A percentile compares a stretch with the other conserved stretches of the same genome.
Evolutionary conservation across 2,329 filamentous ascomycete species (phyloP).

Genomic region (Colletotrichum siamense): DNA sequence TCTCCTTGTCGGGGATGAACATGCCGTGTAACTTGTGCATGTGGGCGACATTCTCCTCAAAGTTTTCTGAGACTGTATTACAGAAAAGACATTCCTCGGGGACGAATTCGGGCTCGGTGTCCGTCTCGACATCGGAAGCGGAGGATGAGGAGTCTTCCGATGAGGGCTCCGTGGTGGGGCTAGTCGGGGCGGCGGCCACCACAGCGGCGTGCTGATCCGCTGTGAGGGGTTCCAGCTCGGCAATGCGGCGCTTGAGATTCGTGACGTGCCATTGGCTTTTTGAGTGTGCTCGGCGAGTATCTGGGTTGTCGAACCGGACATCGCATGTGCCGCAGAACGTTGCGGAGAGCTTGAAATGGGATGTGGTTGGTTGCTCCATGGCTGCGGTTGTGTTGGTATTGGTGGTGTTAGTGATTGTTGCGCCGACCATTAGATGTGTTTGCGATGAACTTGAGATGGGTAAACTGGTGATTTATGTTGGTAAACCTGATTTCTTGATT

Average conservation of each 20-base stretch:
- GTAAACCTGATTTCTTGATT: background rate
- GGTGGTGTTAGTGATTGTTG: background rate
- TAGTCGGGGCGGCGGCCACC: background rate
- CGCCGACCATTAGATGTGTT: background rate
- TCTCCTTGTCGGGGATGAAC: conserved; percentile 41
- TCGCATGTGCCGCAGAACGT: conserved; percentile 13
- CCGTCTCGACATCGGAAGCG: background rate
- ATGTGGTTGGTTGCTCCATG: background rate
- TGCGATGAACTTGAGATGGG: background rate
- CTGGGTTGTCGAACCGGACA: conserved; percentile 7
- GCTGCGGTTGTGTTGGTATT: background rate
- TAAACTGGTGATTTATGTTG: background rate
- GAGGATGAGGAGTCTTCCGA: conserved; percentile 1
- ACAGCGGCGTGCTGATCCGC: conserved; percentile 1
- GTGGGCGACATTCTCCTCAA: conserved; percentile 47
- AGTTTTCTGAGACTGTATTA: conserved; percentile 26
- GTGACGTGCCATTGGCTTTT: conserved; percentile 18
- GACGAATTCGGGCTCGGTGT: conserved; percentile 24
- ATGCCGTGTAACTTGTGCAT: conserved; percentile 56
- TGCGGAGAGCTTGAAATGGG: conserved; percentile 16
- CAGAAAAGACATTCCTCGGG: conserved; percentile 50
- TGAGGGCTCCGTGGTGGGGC: background rate
- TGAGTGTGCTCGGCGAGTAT: conserved; percentile 11
- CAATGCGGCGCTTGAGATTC: conserved; percentile 18
- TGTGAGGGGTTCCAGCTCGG: background rate